Evolutionary conservation across 768 basidiomycete species (phyloP), one percentile per base, ranked within the genome.

Genomic region (Mycena rebaudengoi): DNA sequence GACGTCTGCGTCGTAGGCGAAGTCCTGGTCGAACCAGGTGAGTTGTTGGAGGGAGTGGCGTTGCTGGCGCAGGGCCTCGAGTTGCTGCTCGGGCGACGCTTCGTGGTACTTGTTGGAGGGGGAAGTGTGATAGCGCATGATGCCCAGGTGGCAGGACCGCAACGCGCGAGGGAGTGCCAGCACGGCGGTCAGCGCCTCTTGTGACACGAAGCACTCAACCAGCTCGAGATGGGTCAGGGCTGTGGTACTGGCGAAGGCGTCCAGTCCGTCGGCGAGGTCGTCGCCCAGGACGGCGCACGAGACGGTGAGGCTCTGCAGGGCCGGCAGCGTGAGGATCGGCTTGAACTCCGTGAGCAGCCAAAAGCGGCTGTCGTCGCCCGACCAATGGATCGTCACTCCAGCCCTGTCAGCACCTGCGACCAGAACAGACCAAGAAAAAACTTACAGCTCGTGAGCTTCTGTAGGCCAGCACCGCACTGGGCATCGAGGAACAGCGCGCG

Each of bases 341-440:
- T 54, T 54, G 39, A 55, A 41, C 18, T 55, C 41, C 23, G 54
- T 56, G 29, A 56, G 41, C 40, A 44, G 21, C 54, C 54, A 56
- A 20, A 56, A 33, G 20, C 21, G 20, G 21, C 29, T 30, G 29
- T 6, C 41, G 8, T 29, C 16, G 32, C 41, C 54, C 40, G 54
- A 30, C 54, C 54, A 56, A n/a, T 56, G 54, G 28, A 56, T 56
- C 29, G 40, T 35, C 43, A 56, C 54, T 56, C 30, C 54, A 56
- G 41, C n/a, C 37, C 35, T 44, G 33, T 56, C 20, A 45, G 54
- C 30, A 45, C 23, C 40, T 56, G 54, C 41, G 33, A 51, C 33
- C 50, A 44, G 41, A 56, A 25, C 40, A 30, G 40, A 45, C 40
- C 40, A 45, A 56, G 2, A 23, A 45, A 45, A 43, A 56, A 54